Percentiles rank a stretch among this genome's conserved stretches.
Conservation (phyloP, 1,284 basidiomycete species). For the Flammula alnicola region DNA sequence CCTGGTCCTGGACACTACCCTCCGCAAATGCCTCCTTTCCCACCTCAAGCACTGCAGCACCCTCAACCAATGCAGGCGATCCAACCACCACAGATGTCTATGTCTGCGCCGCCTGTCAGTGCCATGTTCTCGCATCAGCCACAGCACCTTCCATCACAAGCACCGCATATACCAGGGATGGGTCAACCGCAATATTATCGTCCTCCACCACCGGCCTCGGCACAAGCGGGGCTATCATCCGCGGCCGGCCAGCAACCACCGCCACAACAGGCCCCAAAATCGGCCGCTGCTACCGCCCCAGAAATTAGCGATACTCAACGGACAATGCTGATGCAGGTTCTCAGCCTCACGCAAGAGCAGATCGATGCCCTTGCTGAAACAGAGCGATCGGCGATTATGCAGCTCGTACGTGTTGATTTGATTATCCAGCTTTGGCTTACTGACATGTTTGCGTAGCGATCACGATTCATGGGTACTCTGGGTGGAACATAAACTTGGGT, state of each 20-base stretch:
- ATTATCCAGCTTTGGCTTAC: neutral
- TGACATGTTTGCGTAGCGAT: conserved; percentile 38
- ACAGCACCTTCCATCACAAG: conserved; percentile 29
- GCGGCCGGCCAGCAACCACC: conserved; percentile 15
- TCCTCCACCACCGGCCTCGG: conserved; percentile 35
- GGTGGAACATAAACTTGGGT: conserved; percentile 17
- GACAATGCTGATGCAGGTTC: conserved; percentile 84
- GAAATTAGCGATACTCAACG: conserved; percentile 44
- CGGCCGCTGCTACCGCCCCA: conserved; percentile 25
- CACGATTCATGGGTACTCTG: conserved; percentile 50
- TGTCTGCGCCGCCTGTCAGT: conserved; percentile 34
- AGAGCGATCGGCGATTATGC: conserved; percentile 86
- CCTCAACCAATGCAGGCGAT: conserved; percentile 24
- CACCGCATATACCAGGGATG: conserved; percentile 45
- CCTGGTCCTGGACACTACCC: conserved; percentile 28
- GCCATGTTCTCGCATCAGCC: conserved; percentile 37
- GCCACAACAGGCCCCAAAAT: conserved; percentile 24
- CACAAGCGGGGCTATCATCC: conserved; percentile 28
- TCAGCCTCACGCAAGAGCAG: conserved; percentile 86
- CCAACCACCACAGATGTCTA: conserved; percentile 37
- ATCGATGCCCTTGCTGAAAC: conserved; percentile 83
- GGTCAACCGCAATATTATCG: conserved; percentile 55
- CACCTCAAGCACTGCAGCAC: conserved; percentile 23
- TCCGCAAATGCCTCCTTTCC: conserved; percentile 35
- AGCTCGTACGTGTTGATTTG: conserved; percentile 57